phyloP scores from a whole-genome alignment of 495 filamentous ascomycete genomes.

The Xylaria venustula region DNA sequence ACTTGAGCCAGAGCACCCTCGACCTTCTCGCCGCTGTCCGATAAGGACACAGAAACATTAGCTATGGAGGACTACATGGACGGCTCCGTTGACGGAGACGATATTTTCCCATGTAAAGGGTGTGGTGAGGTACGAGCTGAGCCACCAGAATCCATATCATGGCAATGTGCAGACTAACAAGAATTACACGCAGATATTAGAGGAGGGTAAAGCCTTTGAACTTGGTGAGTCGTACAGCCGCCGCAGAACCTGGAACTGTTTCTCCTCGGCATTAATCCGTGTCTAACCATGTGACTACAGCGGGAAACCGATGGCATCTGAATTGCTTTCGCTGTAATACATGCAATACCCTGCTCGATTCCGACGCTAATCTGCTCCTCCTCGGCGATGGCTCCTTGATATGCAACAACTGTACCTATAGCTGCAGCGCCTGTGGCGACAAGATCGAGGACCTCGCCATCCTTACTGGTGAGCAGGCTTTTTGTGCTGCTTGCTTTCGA shows the following conservation, averaged over 20 bases:
- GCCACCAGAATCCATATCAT: background rate
- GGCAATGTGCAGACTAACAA: background rate
- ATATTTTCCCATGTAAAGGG: slow-evolving; percentile 93
- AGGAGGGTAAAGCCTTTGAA: slow-evolving; percentile 98
- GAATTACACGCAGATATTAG: slow-evolving; percentile 66
- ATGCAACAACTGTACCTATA: slow-evolving; percentile 99
- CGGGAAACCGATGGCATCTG: slow-evolving; percentile 98
- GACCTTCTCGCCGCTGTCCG: slow-evolving; percentile 1
- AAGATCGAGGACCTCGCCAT: slow-evolving; percentile 99
- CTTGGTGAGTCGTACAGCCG: slow-evolving; percentile 65
- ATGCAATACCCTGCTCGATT: slow-evolving; percentile 92
- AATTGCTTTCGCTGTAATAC: slow-evolving; percentile 99
- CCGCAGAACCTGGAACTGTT: background rate
- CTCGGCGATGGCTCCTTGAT: slow-evolving; percentile 97
- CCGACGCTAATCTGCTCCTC: slow-evolving; percentile 94
- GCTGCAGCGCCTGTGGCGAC: slow-evolving; percentile 92
- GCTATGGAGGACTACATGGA: slow-evolving; percentile 67
- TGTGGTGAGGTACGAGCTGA: slow-evolving; percentile 78
- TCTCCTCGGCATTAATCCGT: background rate
- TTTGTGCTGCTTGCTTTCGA: slow-evolving; percentile 94
- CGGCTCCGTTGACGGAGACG: slow-evolving; percentile 82
- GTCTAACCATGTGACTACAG: slow-evolving; percentile 43
- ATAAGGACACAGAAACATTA: background rate
- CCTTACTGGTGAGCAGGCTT: slow-evolving; percentile 97
- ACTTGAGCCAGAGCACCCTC: background rate